Base-by-base conservation (phyloP, 1,139 yeast genomes). In the Sugiyamaella novakii region DNA sequence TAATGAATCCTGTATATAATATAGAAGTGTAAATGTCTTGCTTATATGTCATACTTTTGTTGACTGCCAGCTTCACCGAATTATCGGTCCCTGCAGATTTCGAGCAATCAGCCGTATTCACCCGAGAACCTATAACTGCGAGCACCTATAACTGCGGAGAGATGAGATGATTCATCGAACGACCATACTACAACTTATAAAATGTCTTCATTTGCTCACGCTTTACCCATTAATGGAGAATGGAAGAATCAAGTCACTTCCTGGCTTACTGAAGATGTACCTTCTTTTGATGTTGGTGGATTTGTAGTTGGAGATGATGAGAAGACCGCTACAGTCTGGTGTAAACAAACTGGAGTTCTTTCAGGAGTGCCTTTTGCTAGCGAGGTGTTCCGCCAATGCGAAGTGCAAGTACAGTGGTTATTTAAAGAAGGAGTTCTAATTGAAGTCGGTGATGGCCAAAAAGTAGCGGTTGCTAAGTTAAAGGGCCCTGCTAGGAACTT, bases 271-370 rank as follows among this genome's bases (percentile, higher is more conserved):
- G 98, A 91, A 63, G 98, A 91, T 63, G 94, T 86, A 3, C 97
- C 98, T 1, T 82, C 95, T 0, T 91, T 91, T 62, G 98, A 91
- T 66, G 86, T 83, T 59, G 98, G 98, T 31, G 98, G 96, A 2
- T 88, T 72, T 63, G 98, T 91, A 1, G 98, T 91, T n/a, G 97
- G 98, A 5, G 76, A 78, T 52, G 83, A 77, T 47, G 62, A 59
- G 7, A 87, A 87, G 63, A 75, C 81, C 1, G 97, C 95, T 1
- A 81, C 87, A 1, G 74, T 91, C 39, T 84, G 79, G 68, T 85
- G 94, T 76, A 91, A 91, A 68, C 85, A 85, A 54, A 70, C 70
- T 15, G 97, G 97, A 22, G 74, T 88, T 14, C 72, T 91, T n/a
- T 81, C 89, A 30, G 98, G 98, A 12, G 80, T 86, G 3, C 96